phyloP scores from a whole-genome alignment of 2,329 filamentous ascomycete genomes.

The Harringtonia lauricola region DNA sequence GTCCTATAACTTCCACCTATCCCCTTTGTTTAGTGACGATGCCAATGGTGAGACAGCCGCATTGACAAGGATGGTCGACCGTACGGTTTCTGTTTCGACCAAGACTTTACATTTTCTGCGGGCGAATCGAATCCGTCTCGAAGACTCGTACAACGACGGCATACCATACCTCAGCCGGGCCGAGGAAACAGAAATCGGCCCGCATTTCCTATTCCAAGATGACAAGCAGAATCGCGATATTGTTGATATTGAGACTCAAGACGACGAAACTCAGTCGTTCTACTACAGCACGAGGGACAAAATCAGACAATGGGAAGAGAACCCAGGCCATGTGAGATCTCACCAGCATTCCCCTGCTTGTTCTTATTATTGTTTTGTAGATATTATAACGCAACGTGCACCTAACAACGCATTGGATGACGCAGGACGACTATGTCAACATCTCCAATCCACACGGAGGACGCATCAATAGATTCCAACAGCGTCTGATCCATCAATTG shows the following conservation, averaged over 20 bases:
- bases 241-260: constrained; percentile 3
- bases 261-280: constrained; percentile 1
- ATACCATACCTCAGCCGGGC: constrained; percentile 20
- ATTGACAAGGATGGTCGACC: constrained; percentile 15
- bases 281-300: not conserved
- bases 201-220: constrained; percentile 1
- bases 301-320: constrained; percentile 7
- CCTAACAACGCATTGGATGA: no score
- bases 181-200: constrained; percentile 9
- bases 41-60: not conserved
- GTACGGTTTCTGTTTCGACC: constrained; percentile 18
- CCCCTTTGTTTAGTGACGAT: constrained; percentile 16
- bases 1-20: constrained; percentile 21
- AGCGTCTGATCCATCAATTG: constrained; percentile 16
- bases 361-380: no score
- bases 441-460: constrained; percentile 14
- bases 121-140: constrained; percentile 16
- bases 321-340: not conserved
- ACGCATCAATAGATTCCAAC: constrained; percentile 16
- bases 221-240: not conserved
- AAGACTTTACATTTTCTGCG: constrained; percentile 19
- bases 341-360: no score
- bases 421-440: constrained; percentile 5
- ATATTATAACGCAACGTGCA: not conserved
- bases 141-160: constrained; percentile 15